Conservation (phyloP, 129 eudicot genomes). For the Flaveria bidentis region DNA sequence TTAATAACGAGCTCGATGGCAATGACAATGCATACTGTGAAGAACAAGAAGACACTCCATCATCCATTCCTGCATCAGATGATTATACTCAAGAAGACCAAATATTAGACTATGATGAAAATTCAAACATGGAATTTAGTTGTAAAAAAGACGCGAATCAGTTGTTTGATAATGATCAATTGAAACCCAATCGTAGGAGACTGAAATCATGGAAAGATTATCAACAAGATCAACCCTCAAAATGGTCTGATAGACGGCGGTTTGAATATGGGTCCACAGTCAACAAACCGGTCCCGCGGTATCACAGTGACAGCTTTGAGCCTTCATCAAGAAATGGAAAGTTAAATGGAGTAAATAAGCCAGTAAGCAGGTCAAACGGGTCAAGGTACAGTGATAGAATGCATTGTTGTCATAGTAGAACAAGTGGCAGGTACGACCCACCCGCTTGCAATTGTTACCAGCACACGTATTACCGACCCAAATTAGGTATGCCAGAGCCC, state of each 20-base stretch:
- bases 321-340: conserved; percentile 40
- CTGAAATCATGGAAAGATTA: conserved; percentile 45
- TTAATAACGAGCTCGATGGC: conserved; percentile 45
- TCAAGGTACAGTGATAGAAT: conserved; percentile 52
- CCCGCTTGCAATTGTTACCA: conserved; percentile 67
- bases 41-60: conserved; percentile 56
- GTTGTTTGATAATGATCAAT: conserved; percentile 46
- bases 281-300: conserved; percentile 54
- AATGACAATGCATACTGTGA: conserved; percentile 43
- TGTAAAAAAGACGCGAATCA: conserved; percentile 42
- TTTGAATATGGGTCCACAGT: conserved; percentile 46
- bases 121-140: conserved; percentile 38
- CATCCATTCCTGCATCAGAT: conserved; percentile 47
- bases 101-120: conserved; percentile 42
- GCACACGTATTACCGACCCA: conserved; percentile 64
- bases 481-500: conserved; percentile 52
- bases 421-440: conserved; percentile 46
- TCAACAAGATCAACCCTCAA: conserved; percentile 41
- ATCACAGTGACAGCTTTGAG: conserved; percentile 52
- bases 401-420: conserved; percentile 47
- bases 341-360: conserved; percentile 56
- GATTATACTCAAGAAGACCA: conserved; percentile 41
- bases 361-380: conserved; percentile 54
- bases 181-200: conserved; percentile 52
- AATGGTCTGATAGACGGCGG: conserved; percentile 59